These are phyloP conservation scores for Saitozyma podzolica DNA, from an alignment of 768 basidiomycete genomes.

Conservation along the genomic window DNA sequence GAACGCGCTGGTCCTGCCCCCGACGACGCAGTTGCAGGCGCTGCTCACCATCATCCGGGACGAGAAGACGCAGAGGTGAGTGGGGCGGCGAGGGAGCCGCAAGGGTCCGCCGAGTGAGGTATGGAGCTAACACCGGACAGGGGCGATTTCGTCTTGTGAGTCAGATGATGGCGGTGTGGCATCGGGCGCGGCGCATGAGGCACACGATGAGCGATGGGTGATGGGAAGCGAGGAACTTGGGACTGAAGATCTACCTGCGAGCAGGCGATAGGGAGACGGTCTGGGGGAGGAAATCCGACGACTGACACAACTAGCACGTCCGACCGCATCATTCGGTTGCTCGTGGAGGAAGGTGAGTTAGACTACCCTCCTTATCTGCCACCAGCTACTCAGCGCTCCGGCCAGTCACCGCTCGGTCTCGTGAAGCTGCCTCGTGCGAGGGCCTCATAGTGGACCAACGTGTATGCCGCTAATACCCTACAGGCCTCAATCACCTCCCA, in stretches of 20 bases:
- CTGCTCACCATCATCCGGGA: conserved; percentile 93
- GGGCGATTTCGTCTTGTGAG: conserved; percentile 86
- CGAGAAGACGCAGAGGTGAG: conserved; percentile 69
- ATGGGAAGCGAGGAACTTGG: too few relatives aligned
- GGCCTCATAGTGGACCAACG: conserved; percentile 48
- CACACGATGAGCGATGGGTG: too few relatives aligned
- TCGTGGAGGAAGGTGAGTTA: conserved; percentile 57
- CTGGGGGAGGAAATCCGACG: neutral
- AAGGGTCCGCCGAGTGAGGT: neutral
- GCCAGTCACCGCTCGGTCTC: neutral
- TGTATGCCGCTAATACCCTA: conserved; percentile 32
- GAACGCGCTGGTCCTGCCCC: conserved; percentile 84
- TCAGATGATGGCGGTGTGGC: neutral
- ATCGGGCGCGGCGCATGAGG: too few relatives aligned
- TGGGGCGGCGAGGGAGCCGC: neutral
- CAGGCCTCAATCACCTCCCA: conserved; percentile 83
- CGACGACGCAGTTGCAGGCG: conserved; percentile 90
- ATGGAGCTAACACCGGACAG: conserved; percentile 31
- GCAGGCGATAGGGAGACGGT: neutral
- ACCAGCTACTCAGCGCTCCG: neutral
- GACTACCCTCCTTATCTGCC: neutral
- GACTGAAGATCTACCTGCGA: neutral
- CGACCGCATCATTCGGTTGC: conserved; percentile 70
- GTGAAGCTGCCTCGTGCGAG: neutral
- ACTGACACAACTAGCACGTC: conserved; percentile 39